Evolutionary conservation across 2,329 filamentous ascomycete genomes (phyloP).

Genomic region (Sarocladiaceae sp.): DNA sequence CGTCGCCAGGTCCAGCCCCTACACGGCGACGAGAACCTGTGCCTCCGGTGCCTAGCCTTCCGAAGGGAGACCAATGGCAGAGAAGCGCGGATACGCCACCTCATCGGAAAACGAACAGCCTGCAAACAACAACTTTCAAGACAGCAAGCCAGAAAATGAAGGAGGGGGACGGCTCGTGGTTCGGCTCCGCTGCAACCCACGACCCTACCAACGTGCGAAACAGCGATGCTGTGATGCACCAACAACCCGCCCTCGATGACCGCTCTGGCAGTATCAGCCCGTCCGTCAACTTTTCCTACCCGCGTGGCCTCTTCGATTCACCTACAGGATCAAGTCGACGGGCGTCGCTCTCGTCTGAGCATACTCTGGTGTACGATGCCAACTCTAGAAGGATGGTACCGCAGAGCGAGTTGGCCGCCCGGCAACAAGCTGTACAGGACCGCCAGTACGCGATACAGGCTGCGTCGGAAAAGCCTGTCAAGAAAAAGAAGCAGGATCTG

Average conservation of each 20-base stretch:
- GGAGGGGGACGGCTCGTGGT: constrained; percentile 38
- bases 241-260: constrained; percentile 22
- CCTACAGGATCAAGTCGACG: constrained; percentile 15
- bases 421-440: constrained; percentile 35
- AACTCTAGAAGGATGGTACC: constrained; percentile 59
- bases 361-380: constrained; percentile 55
- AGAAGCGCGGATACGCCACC: constrained; percentile 12
- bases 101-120: constrained; percentile 33
- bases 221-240: constrained; percentile 34
- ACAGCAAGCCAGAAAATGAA: constrained; percentile 48
- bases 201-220: constrained; percentile 39
- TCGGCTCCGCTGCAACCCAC: constrained; percentile 36
- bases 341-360: constrained; percentile 23
- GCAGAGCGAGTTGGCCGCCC: constrained; percentile 30
- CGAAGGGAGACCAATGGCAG: constrained; percentile 34
- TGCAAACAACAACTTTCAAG: constrained; percentile 43
- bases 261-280: constrained; percentile 41
- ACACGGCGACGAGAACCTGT: constrained; percentile 37
- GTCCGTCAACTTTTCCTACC: constrained; percentile 56
- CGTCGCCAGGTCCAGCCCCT: constrained; percentile 39
- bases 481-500: constrained; percentile 30
- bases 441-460: constrained; percentile 35
- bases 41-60: constrained; percentile 73
- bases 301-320: constrained; percentile 37
- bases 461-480: constrained; percentile 31